phyloP scores from a whole-genome alignment of 495 filamentous ascomycete species.

The Xylaria palmicola region DNA sequence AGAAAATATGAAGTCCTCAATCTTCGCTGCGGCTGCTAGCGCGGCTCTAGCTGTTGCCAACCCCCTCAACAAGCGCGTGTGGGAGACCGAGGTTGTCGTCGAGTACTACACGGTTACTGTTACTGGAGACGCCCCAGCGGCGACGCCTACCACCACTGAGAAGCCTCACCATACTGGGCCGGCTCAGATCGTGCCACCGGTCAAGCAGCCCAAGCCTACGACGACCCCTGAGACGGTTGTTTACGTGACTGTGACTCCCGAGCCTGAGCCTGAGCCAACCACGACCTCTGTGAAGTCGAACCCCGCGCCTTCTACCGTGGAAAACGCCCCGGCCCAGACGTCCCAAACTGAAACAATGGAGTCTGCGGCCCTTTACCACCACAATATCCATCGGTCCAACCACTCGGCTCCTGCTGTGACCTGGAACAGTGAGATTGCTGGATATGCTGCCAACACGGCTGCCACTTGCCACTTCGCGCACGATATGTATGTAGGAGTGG shows the following conservation, averaged over 20 bases:
- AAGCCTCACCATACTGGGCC: constrained; percentile 2
- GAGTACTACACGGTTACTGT: constrained; percentile 63
- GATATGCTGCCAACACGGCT: constrained; percentile 54
- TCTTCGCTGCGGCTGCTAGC: constrained; percentile 60
- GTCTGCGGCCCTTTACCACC: constrained; percentile 58
- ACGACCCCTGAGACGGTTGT: constrained; percentile 5
- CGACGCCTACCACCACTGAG: constrained; percentile 21
- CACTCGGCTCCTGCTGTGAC: constrained; percentile 66
- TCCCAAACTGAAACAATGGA: constrained; percentile 42
- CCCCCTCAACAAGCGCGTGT: constrained; percentile 57
- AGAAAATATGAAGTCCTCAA: constrained; percentile 65
- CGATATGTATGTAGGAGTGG: constrained; percentile 62
- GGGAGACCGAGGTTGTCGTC: constrained; percentile 54
- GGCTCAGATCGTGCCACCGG: constrained; percentile 22
- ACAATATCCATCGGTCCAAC: constrained; percentile 85
- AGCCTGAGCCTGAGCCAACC: constrained; percentile 16
- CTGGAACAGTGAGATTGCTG: constrained; percentile 63
- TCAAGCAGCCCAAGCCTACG: not conserved
- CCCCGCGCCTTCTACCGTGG: not conserved
- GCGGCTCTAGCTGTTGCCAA: constrained; percentile 60
- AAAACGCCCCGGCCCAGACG: constrained; percentile 15
- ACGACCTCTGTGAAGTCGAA: not conserved
- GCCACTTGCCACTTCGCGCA: constrained; percentile 68
- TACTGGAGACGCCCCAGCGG: constrained; percentile 25
- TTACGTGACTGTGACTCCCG: constrained; percentile 26